Evolutionary conservation across 768 basidiomycete genomes (phyloP).

Genomic region (Galerina marginata): DNA sequence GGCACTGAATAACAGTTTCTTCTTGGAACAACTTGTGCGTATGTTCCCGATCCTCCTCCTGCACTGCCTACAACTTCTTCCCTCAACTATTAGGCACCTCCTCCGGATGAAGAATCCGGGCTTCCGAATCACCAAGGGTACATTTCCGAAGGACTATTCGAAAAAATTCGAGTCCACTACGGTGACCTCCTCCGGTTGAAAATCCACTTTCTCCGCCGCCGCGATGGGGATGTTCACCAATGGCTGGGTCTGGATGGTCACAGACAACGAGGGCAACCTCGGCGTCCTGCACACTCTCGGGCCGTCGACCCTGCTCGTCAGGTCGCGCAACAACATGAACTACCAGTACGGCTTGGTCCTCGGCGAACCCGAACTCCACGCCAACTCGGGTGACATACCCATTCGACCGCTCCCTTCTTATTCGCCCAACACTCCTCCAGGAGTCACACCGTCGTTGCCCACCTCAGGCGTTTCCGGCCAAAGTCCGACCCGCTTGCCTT

Average conservation of each 20-base stretch:
- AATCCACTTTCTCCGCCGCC: slow-evolving; percentile 77
- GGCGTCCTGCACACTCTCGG: slow-evolving; percentile 89
- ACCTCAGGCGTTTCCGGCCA: slow-evolving; percentile 45
- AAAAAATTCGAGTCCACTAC: slow-evolving; percentile 53
- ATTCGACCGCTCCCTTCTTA: slow-evolving; percentile 22
- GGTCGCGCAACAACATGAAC: slow-evolving; percentile 49
- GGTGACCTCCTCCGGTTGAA: slow-evolving; percentile 72
- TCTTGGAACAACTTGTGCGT: slow-evolving; percentile 85
- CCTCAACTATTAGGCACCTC: slow-evolving; percentile 43
- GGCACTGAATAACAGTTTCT: slow-evolving; percentile 95
- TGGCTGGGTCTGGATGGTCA: slow-evolving; percentile 90
- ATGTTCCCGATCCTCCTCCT: slow-evolving; percentile 1
- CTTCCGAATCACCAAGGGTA: slow-evolving; percentile 41
- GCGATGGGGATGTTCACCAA: slow-evolving; percentile 78
- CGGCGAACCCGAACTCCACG: slow-evolving; percentile 19
- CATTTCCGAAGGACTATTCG: slow-evolving; percentile 38
- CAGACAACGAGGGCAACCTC: slow-evolving; percentile 59
- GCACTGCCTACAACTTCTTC: background rate
- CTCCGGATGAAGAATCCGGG: slow-evolving; percentile 31
- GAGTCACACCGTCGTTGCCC: slow-evolving; percentile 43
- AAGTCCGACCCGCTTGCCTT: slow-evolving; percentile 32
- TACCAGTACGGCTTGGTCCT: slow-evolving; percentile 21
- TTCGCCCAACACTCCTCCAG: slow-evolving; percentile 31
- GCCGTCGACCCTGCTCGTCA: slow-evolving; percentile 84
- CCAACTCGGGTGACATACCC: slow-evolving; percentile 20